phyloP scores from a whole-genome alignment of 2,329 filamentous ascomycete genomes.

The Alternaria ventricosa region DNA sequence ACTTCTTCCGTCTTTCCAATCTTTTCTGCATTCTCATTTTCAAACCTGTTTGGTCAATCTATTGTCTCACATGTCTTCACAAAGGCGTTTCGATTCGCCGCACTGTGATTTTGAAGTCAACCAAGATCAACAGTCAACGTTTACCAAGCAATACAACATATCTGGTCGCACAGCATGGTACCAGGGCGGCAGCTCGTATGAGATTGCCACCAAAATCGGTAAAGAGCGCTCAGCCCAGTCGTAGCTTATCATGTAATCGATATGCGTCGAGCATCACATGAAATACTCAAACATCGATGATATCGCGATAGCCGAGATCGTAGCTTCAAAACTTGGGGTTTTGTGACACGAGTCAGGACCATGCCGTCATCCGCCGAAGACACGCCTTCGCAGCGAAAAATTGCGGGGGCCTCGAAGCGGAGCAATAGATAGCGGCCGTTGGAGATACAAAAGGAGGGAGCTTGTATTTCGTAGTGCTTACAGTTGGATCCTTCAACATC shows the following conservation, averaged over 20 bases:
- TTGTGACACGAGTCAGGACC: conserved; percentile 1
- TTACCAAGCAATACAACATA: neutral
- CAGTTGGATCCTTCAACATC: neutral
- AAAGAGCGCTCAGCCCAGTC: neutral
- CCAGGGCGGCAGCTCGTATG: neutral
- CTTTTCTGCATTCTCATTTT: neutral
- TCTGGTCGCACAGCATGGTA: neutral
- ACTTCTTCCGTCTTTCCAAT: too few relatives aligned
- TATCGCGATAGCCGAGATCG: neutral
- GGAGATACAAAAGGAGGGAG: neutral
- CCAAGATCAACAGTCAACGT: neutral
- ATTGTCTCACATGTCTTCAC: neutral
- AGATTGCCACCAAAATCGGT: neutral
- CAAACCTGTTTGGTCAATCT: neutral
- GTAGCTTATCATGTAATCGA: neutral
- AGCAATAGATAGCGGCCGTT: neutral
- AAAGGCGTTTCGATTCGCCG: neutral
- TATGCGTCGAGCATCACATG: neutral
- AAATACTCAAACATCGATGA: neutral
- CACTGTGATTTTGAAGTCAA: neutral
- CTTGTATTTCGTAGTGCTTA: neutral
- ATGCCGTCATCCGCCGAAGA: conserved; percentile 5
- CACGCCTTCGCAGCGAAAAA: neutral
- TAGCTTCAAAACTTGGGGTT: neutral
- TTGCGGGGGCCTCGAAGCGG: neutral